Evolutionary conservation across 164 flowering plant genomes (phyloP), one percentile per base, ranked within the genome.

Genomic region (Protea cynaroides): DNA sequence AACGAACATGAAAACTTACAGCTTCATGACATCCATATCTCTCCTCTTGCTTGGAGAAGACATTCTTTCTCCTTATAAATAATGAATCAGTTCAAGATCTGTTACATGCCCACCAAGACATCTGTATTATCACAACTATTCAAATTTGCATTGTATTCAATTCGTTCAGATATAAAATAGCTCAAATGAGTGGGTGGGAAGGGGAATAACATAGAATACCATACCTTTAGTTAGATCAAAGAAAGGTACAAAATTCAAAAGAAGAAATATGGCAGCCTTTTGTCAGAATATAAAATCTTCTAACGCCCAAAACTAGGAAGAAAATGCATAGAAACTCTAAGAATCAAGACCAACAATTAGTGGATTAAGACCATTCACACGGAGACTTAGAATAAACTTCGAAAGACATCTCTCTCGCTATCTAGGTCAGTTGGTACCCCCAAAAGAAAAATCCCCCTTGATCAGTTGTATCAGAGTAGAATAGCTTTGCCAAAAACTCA

Each of bases 1-100:
- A 53, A 60, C 6, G 38, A n/a, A 7, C 17, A 6, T 52, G 8
- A 21, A 37, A 67, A 59, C 82, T 75, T 74, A 81, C 85, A 79
- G 37, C 64, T 77, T 81, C 82, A 81, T 81, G 62, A 81, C 83
- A 77, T 81, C 85, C 82, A 77, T 75, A 69, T 81, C 82, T 59
- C 85, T 76, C 57, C 85, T 79, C 66, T 81, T 81, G 77, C 80
- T 77, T 34, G 83, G 81, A 57, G 85, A 81, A 59, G 81, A 79
- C 85, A 81, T 81, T 72, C n/a, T 65, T 67, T n/a, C 36, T 22
- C 54, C 59, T 58, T 56, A 40, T 40, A 25, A 23, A 37, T 55
- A 50, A 58, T 24, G 40, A 25, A 8, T 63, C 52, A 65, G 36
- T 36, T 65, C 51, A 23, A 18, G 22, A 55, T 43, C 75, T 69